Evolutionary conservation across 176 grass and related monocot species (phyloP), one percentile per base, ranked within the genome.

Genomic region (Cenchrus fungigraminus): DNA sequence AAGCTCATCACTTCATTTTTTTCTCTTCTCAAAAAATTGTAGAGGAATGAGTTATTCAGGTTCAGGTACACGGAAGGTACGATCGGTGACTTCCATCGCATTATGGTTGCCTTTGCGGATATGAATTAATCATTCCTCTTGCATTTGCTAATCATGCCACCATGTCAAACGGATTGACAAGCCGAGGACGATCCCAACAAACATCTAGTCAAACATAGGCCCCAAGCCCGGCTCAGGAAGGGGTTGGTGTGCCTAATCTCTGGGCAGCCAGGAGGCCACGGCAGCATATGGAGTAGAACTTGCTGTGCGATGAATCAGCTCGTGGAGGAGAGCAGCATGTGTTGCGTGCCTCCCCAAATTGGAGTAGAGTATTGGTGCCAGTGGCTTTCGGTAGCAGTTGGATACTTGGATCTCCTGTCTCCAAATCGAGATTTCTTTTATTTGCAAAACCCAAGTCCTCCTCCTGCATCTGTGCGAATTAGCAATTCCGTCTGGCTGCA

Each of bases 301-400:
- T 3, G n/a, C 20, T 22, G n/a, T n/a, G 20, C 57, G 57, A n/a
- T 60, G 57, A 59, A 12, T 4, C n/a, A 62, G 59, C 59, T 28
- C 9, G 8, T 62, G 59, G 59, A n/a, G 59, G n/a, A 28, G 9
- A 62, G 3, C n/a, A 62, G n/a, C 59, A 1, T 25, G 58, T 51
- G 47, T 55, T 4, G 53, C n/a, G 70, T 64, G 19, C 44, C 53
- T 16, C 12, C 46, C 11, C 46, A 71, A 65, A 70, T 62, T 64
- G 67, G 17, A 43, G 44, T 62, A 73, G 84, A 79, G 68, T 79
- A 80, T 73, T 2, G 77, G 66, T 71, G 68, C 20, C 59, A 61
- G 59, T 61, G 5, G 16, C 50, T 74, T 20, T 64, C 68, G 47
- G 9, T 20, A 46, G 68, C 68, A 43, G 56, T 54, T 74, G 72